Evolutionary conservation across 1,284 basidiomycete species (phyloP), one percentile per base, ranked within the genome.

Genomic region (Sanghuangporus baumii): DNA sequence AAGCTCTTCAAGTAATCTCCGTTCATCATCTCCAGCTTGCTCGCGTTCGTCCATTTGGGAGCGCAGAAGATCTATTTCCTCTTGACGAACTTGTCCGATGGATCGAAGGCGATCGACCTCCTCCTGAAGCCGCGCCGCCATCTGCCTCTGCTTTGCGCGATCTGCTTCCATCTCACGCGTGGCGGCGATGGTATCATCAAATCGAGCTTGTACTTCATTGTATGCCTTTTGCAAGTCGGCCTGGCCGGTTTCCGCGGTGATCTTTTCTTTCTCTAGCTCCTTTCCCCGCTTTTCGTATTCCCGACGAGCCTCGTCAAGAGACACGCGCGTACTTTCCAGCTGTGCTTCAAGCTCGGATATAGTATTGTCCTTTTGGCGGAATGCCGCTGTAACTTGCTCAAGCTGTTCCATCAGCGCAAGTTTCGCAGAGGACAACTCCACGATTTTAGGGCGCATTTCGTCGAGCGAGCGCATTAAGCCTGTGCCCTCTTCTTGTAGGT

Each of bases 371-470:
- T 85, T 80, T 64, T 76, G 80, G 43, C 76, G 76, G 62, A 90
- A 68, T 11, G 79, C 76, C 59, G 79, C 77, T 65, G 86, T 79
- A 60, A 90, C 73, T 60, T 74, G 72, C 61, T 83, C 83, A 51
- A 85, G 75, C 66, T 81, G 81, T 65, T 91, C 89, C 57, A 79
- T 79, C 18, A 91, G 77, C 63, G 88, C 82, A 12, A 88, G 73
- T 70, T 89, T 91, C 60, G 76, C 79, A 57, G 85, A 82, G 1
- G 87, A 91, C 57, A 93, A 77, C 71, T 92, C 87, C 12, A 91
- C 85, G 66, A 91, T 85, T 76, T 91, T 92, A 34, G 89, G 84
- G n/a, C 88, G 82, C 85, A 92, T 88, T 74, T 93, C 89, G 65
- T 91, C 86, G 60, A 93, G 74, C n/a, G 87, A 86, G 40, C 80